Evolutionary conservation across 345 rosid genomes (phyloP).

Genomic region (Camelina laxa): DNA sequence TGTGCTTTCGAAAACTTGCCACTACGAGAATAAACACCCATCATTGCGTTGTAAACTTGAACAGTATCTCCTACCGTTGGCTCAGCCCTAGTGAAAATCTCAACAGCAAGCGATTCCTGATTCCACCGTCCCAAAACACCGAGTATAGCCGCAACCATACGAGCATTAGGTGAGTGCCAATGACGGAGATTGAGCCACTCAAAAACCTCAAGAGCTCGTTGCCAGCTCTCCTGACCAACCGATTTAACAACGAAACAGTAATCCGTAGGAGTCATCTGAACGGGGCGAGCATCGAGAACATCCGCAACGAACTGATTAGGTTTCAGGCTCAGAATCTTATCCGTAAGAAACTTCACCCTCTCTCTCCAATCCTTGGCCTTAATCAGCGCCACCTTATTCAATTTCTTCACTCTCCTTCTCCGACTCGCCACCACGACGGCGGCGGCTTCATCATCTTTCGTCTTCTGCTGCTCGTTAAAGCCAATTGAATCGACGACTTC

Average conservation of each 20-base stretch:
- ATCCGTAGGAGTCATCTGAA: conserved; percentile 95
- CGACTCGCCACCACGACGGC: conserved; percentile 49
- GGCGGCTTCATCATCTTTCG: conserved; percentile 45
- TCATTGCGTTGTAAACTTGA: conserved; percentile 95
- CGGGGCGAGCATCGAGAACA: conserved; percentile 69
- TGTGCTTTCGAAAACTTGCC: conserved; percentile 71
- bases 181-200: conserved; percentile 91
- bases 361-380: conserved; percentile 93
- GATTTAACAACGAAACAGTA: conserved; percentile 83
- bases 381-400: conserved; percentile 78
- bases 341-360: conserved; percentile 72
- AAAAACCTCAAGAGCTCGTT: conserved; percentile 88
- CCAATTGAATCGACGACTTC: conserved; percentile 26
- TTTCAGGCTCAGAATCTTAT: conserved; percentile 59
- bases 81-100: conserved; percentile 73
- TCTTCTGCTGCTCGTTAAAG: conserved; percentile 34
- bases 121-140: conserved; percentile 83
- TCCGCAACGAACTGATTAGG: conserved; percentile 77
- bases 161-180: conserved; percentile 83
- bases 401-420: conserved; percentile 72
- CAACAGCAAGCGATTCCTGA: conserved; percentile 75
- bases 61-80: conserved; percentile 66
- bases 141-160: conserved; percentile 85
- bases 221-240: conserved; percentile 87
- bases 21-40: conserved; percentile 85